Evolutionary conservation across 495 filamentous ascomycete species (phyloP).

Genomic region (Thermochaetoides thermophila): DNA sequence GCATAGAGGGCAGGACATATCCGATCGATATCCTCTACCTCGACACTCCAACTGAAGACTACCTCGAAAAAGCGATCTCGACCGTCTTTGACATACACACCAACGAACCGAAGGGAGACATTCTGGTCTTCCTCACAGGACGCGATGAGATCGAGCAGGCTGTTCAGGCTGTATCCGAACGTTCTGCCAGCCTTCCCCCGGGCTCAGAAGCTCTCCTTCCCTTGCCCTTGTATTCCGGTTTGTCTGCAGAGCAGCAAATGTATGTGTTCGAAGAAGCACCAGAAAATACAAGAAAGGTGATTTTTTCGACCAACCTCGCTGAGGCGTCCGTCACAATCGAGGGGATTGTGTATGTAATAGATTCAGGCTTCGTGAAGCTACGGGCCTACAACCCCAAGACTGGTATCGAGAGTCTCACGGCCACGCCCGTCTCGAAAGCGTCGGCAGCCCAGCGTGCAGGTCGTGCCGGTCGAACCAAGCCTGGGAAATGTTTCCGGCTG

Average conservation of each 20-base stretch:
- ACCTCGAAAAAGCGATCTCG: slow-evolving; percentile 72
- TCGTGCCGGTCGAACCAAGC: slow-evolving; percentile 77
- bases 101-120: slow-evolving; percentile 78
- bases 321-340: slow-evolving; percentile 93
- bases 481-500: slow-evolving; percentile 89
- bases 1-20: slow-evolving; percentile 79
- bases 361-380: slow-evolving; percentile 84
- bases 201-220: slow-evolving; percentile 56
- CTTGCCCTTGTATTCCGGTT: slow-evolving; percentile 76
- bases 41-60: slow-evolving; percentile 69
- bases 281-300: slow-evolving; percentile 75
- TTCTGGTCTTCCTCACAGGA: slow-evolving; percentile 84
- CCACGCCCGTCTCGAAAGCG: slow-evolving; percentile 76
- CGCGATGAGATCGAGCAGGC: slow-evolving; percentile 84
- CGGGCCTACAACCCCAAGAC: slow-evolving; percentile 75
- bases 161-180: slow-evolving; percentile 65
- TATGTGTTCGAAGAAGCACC: slow-evolving; percentile 82
- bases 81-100: slow-evolving; percentile 88
- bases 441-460: slow-evolving; percentile 87
- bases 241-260: slow-evolving; percentile 81
- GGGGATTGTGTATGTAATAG: slow-evolving; percentile 83
- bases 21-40: slow-evolving; percentile 83
- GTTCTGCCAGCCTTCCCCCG: slow-evolving; percentile 56
- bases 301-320: slow-evolving; percentile 91
- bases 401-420: slow-evolving; percentile 86